Evolutionary conservation across 352 stramenopile genomes (phyloP).

Genomic region (Paralagenidium karlingii): DNA sequence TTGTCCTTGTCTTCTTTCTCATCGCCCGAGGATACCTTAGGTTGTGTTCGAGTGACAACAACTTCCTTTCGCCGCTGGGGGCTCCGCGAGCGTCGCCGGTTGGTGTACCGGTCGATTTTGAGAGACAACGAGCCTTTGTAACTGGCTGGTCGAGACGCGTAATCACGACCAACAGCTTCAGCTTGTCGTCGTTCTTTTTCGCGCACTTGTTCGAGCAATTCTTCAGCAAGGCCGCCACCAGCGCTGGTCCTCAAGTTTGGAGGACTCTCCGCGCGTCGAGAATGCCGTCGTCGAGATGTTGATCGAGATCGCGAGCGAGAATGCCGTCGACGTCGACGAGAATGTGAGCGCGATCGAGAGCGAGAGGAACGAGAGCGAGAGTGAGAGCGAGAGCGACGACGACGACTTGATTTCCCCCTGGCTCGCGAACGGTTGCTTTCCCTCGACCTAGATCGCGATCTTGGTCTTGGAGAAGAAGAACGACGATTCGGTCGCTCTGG

Average conservation of each 20-base stretch:
- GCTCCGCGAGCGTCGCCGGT: conserved; percentile 46
- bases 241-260: conserved; percentile 4
- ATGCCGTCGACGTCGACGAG: conserved; percentile 8
- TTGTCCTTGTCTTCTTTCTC: background rate
- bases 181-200: conserved; percentile 85
- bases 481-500: conserved; percentile 16
- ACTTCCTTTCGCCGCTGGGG: conserved; percentile 44
- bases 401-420: background rate
- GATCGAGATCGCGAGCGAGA: conserved; percentile 25
- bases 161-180: conserved; percentile 81
- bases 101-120: conserved; percentile 84
- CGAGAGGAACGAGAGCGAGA: conserved; percentile 8
- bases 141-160: conserved; percentile 77
- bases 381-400: conserved; percentile 7
- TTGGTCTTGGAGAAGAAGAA: conserved; percentile 22
- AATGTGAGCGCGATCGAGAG: conserved; percentile 7
- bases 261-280: too few relatives aligned
- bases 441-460: conserved; percentile 8
- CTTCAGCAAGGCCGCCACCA: conserved; percentile 24
- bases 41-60: conserved; percentile 21
- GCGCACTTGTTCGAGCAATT: conserved; percentile 87
- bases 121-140: conserved; percentile 90
- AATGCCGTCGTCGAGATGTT: background rate
- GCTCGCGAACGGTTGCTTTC: background rate
- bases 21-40: background rate